Conservation (phyloP, 805 yeast genomes). For the Spathaspora hagerdaliae region DNA sequence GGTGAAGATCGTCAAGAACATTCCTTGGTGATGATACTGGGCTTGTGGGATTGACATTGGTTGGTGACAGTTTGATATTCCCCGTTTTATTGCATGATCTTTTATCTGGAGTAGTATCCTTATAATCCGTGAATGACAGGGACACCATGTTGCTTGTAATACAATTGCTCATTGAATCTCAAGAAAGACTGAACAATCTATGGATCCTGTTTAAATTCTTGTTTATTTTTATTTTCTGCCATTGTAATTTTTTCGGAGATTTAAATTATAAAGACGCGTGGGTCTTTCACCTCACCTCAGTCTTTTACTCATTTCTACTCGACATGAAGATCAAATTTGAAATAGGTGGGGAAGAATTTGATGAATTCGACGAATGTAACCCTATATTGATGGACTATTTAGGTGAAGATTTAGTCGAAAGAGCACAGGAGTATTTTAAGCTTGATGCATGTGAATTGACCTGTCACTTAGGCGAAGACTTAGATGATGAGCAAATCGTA, state of each 20-base stretch:
- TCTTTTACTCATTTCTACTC: not conserved
- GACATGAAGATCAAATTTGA: slow-evolving; percentile 4
- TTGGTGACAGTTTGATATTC: not conserved
- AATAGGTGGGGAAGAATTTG: not conserved
- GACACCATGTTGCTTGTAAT: too few species aligned
- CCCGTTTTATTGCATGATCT: too few species aligned
- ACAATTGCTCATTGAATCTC: too few species aligned
- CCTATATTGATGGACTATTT: slow-evolving; percentile 11
- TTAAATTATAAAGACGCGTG: too few species aligned
- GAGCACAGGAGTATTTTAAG: not conserved
- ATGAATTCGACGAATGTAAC: slow-evolving; percentile 14
- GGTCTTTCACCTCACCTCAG: too few species aligned
- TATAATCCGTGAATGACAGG: too few species aligned
- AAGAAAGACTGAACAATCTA: too few species aligned
- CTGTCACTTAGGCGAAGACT: slow-evolving; percentile 4
- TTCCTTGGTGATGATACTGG: slow-evolving; percentile 1
- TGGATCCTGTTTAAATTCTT: too few species aligned
- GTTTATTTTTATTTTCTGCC: too few species aligned
- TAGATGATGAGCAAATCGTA: slow-evolving; percentile 1
- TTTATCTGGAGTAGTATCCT: too few species aligned
- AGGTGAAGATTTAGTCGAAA: slow-evolving; percentile 8
- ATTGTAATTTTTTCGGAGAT: too few species aligned
- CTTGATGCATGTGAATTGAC: not conserved
- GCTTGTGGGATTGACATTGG: not conserved
- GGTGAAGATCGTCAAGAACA: slow-evolving; percentile 14